A percentile compares a stretch with the other conserved stretches of the same genome.
Conservation (phyloP, 2,329 filamentous ascomycete genomes). For the Calonectria naviculata region DNA sequence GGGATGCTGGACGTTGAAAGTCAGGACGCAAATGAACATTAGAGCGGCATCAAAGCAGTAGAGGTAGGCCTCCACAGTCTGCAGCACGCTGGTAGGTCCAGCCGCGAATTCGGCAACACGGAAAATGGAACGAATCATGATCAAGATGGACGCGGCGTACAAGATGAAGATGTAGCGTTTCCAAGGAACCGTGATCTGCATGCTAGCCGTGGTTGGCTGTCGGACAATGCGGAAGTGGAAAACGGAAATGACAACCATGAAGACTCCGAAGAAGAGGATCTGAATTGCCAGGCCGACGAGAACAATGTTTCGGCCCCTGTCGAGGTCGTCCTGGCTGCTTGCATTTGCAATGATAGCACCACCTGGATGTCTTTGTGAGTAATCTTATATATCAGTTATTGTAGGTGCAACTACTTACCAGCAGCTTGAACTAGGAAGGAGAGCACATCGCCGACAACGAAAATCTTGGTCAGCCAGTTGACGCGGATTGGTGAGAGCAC, state of each 20-base stretch:
- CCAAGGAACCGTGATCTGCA: neutral
- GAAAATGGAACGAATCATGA: neutral
- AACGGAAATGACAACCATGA: neutral
- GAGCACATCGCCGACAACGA: neutral
- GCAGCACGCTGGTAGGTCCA: neutral
- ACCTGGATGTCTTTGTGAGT: neutral
- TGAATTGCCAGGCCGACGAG: neutral
- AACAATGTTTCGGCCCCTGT: neutral
- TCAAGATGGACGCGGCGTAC: neutral
- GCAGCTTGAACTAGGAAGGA: neutral
- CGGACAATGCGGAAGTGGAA: conserved; percentile 51
- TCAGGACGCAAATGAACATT: conserved; percentile 1
- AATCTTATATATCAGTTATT: neutral
- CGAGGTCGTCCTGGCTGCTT: neutral
- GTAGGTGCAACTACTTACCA: neutral
- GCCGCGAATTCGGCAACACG: neutral
- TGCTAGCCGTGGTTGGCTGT: neutral
- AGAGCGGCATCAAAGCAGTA: conserved; percentile 8
- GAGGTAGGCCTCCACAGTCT: neutral
- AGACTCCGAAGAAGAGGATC: neutral
- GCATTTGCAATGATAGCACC: neutral
- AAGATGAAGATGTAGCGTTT: neutral
- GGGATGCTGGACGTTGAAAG: conserved; percentile 15
- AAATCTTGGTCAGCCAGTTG: conserved; percentile 3
- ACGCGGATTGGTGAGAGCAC: neutral